Percentiles rank a stretch among this genome's conserved stretches.
phyloP scores from a whole-genome alignment of 2,329 filamentous ascomycete genomes.

The Colletotrichum endophyticum region DNA sequence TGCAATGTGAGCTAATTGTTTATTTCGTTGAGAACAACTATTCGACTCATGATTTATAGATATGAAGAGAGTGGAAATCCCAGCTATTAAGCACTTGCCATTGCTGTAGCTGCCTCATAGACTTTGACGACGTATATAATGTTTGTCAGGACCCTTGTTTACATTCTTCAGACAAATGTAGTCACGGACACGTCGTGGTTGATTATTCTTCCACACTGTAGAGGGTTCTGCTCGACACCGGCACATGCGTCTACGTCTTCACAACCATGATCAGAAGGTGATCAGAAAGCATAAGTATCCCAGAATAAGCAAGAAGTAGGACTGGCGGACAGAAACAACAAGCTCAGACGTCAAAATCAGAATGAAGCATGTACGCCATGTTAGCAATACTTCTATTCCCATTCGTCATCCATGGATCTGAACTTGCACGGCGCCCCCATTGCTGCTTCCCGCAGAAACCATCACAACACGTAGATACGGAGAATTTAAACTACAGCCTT shows the following conservation, averaged over 20 bases:
- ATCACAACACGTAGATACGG: neutral
- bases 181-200: neutral
- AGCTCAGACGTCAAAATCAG: neutral
- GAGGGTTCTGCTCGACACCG: neutral
- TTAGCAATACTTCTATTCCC: neutral
- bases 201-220: neutral
- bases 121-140: neutral
- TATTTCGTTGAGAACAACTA: accelerated
- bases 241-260: neutral
- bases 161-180: neutral
- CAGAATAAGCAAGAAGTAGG: accelerated
- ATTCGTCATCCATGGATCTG: neutral
- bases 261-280: neutral
- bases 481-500: accelerated
- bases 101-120: neutral
- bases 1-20: neutral
- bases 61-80: neutral
- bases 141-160: neutral
- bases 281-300: neutral
- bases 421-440: too few species aligned
- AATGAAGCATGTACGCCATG: neutral
- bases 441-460: neutral
- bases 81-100: neutral
- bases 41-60: neutral
- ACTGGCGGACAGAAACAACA: neutral